These are phyloP conservation scores for Draba incana DNA, from an alignment of 345 rosid species.

Conservation along the genomic window DNA sequence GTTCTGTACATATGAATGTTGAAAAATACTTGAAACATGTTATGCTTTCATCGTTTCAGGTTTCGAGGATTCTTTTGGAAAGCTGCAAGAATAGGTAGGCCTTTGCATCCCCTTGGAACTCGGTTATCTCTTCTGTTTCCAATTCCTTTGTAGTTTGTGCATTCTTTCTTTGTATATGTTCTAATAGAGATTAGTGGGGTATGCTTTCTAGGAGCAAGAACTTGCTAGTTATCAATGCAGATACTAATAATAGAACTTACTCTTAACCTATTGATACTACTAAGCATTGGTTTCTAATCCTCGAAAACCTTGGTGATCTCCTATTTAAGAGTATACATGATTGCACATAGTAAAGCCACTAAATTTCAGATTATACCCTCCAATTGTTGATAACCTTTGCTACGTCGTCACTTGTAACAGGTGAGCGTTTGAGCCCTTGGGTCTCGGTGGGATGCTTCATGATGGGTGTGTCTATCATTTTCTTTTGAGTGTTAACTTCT, in stretches of 20 bases:
- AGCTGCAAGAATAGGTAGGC: constrained; percentile 94
- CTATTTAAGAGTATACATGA: constrained; percentile 5
- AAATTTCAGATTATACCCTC: constrained; percentile 1
- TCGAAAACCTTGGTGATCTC: background rate
- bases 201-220: constrained; percentile 14
- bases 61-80: constrained; percentile 98
- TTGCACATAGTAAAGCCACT: constrained; percentile 2
- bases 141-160: background rate
- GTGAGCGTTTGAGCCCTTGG: constrained; percentile 98
- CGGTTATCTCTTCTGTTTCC: background rate
- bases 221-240: background rate
- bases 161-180: background rate
- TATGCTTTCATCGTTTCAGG: constrained; percentile 43
- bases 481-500: constrained; percentile 55
- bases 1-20: background rate
- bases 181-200: background rate
- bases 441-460: constrained; percentile 86
- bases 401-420: constrained; percentile 43
- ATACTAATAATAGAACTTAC: background rate
- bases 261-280: background rate
- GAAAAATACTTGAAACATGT: background rate
- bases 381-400: background rate
- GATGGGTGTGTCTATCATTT: constrained; percentile 84
- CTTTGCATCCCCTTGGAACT: constrained; percentile 5
- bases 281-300: background rate